phyloP scores from a whole-genome alignment of 306 rosid species.

The Quercus engelmannii region DNA sequence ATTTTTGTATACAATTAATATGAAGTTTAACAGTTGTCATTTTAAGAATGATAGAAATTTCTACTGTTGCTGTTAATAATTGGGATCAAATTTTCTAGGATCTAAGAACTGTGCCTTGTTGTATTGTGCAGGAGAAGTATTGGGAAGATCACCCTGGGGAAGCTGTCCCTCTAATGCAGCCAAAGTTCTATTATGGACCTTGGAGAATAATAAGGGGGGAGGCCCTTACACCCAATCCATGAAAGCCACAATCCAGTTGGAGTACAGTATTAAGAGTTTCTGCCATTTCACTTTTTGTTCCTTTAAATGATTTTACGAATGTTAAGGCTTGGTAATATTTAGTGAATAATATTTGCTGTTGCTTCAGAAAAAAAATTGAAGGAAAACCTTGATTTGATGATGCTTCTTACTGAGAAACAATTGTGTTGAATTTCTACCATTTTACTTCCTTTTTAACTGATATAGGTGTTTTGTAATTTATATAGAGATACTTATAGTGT shows the following conservation, averaged over 20 bases:
- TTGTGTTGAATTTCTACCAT: neutral
- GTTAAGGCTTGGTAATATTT: neutral
- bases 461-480: neutral
- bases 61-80: neutral
- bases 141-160: slow-evolving; percentile 92
- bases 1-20: neutral
- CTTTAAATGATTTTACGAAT: neutral
- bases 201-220: slow-evolving; percentile 69
- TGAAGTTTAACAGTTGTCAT: neutral
- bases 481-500: neutral
- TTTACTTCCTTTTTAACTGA: neutral
- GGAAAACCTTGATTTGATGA: neutral
- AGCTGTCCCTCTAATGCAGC: slow-evolving; percentile 74
- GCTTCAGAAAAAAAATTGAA: neutral
- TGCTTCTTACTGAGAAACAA: neutral
- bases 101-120: neutral
- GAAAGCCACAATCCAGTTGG: slow-evolving; percentile 15
- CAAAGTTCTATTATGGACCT: slow-evolving; percentile 73
- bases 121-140: slow-evolving; percentile 67
- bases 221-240: slow-evolving; percentile 23
- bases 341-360: neutral
- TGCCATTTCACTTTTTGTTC: neutral
- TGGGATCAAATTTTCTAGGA: neutral
- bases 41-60: neutral
- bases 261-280: neutral